phyloP scores from a whole-genome alignment of 2,329 filamentous ascomycete genomes.

The Acephala macrosclerotiorum region DNA sequence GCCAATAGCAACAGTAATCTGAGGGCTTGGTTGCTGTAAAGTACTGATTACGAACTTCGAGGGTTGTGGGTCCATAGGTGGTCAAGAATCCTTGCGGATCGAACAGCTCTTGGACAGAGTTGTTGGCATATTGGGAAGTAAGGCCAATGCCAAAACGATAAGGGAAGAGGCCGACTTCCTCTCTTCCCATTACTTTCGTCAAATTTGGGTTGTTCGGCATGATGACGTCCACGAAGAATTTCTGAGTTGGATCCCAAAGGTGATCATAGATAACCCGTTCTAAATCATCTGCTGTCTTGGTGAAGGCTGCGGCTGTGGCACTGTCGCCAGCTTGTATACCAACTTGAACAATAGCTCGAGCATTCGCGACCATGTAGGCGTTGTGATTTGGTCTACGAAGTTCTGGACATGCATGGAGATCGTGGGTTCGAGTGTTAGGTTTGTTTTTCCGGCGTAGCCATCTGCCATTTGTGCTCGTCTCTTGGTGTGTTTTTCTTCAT shows the following conservation, averaged over 20 bases:
- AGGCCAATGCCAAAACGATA: slow-evolving; percentile 52
- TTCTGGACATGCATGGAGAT: slow-evolving; percentile 57
- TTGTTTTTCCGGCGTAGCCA: slow-evolving; percentile 57
- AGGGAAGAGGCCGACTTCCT: slow-evolving; percentile 52
- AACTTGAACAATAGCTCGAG: slow-evolving; percentile 49
- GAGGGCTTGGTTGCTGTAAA: slow-evolving; percentile 46
- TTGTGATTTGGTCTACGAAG: slow-evolving; percentile 53
- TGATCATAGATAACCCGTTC: slow-evolving; percentile 46
- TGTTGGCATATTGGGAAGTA: slow-evolving; percentile 41
- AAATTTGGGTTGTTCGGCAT: slow-evolving; percentile 46
- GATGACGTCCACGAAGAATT: slow-evolving; percentile 51
- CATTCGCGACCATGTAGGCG: slow-evolving; percentile 53
- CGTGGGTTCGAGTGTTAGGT: slow-evolving; percentile 55
- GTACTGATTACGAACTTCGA: slow-evolving; percentile 50
- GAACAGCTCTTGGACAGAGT: slow-evolving; percentile 46
- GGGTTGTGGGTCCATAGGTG: slow-evolving; percentile 51
- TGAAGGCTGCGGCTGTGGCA: slow-evolving; percentile 43
- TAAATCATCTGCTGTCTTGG: slow-evolving; percentile 44
- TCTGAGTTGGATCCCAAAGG: slow-evolving; percentile 48
- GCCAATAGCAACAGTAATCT: slow-evolving; percentile 50
- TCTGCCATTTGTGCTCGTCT: slow-evolving; percentile 49
- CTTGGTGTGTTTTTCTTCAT: slow-evolving; percentile 53
- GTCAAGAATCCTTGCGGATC: slow-evolving; percentile 48
- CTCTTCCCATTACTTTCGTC: slow-evolving; percentile 44
- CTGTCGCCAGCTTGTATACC: slow-evolving; percentile 46